A percentile compares a stretch with the other conserved stretches of the same genome.
phyloP scores from a whole-genome alignment of 345 rosid genomes.

The Eucalyptus leucophloia region DNA sequence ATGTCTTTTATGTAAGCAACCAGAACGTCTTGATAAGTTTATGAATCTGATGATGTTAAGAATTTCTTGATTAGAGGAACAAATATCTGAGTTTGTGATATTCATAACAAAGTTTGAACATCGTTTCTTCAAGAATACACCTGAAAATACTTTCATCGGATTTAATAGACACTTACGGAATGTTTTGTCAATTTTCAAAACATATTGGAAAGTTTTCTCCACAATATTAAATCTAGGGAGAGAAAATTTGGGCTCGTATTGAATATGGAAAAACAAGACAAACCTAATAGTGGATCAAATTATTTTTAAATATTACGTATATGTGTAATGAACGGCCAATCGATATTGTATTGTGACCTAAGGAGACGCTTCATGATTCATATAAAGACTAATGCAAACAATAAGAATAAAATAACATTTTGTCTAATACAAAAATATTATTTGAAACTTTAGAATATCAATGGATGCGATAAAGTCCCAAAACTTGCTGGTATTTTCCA shows the following conservation, averaged over 20 bases:
- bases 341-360: neutral
- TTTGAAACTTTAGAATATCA: neutral
- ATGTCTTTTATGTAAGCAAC: no score
- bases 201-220: no score
- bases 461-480: neutral
- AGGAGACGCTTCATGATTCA: neutral
- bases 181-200: no score
- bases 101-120: no score
- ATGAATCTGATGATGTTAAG: no score
- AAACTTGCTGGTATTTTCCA: no score
- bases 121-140: no score
- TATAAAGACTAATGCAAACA: neutral
- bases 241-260: neutral
- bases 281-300: neutral
- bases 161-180: no score
- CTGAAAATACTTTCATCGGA: no score
- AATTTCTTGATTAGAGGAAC: no score
- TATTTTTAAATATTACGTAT: neutral
- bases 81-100: no score
- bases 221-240: neutral
- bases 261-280: neutral
- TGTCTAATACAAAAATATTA: neutral
- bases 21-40: no score
- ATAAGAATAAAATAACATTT: neutral
- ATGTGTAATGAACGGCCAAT: neutral